Base-by-base conservation (phyloP, 768 basidiomycete genomes). In the Phanerochaete carnosa region DNA sequence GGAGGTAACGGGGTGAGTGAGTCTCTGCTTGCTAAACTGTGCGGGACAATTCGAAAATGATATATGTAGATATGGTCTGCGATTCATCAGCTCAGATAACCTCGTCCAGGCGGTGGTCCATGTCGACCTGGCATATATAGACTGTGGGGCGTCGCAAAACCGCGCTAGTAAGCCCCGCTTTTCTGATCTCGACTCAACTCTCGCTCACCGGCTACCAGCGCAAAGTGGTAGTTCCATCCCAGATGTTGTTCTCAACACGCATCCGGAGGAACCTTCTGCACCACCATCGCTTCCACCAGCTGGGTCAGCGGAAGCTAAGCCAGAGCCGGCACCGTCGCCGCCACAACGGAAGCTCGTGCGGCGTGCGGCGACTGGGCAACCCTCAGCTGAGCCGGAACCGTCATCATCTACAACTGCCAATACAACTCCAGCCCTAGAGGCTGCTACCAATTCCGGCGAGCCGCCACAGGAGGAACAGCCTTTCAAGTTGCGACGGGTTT, bases 211-310 rank as follows among this genome's bases (percentile, higher is more conserved):
- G n/a, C 22, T 22, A 43, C 30, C 16, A 46, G 45, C n/a, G 26
- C 67, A 47, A 46, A 62, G 12, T 53, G 49, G 45, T 37, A 32
- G 19, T 5, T 58, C 59, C 9, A 72, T 83, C 0, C 83, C 83
- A 1, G 77, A 81, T 47, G 73, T 77, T 37, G 72, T 86, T 12
- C 81, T 81, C 3, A 87, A 85, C 60, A 80, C 83, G 0, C 76
- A 78, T 62, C 75, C 79, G 2, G 76, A 79, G 22, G 86, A 87
- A 62, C 79, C 80, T 0, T 79, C 82, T 4, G 60, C 78, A 8
- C 39, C 39, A 19, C 39, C 39, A 43, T 43, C 72, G 47, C 47
- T 8, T 16, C 46, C 59, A n/a, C 13, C 5, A 47, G 33, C 53
- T 6, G 37, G 16, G 8, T 46, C 45, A 19, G 19, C 59, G 22